These are phyloP conservation scores for Aspergillus kassunensis DNA, from an alignment of 495 filamentous ascomycete species.

Conservation along the genomic window DNA sequence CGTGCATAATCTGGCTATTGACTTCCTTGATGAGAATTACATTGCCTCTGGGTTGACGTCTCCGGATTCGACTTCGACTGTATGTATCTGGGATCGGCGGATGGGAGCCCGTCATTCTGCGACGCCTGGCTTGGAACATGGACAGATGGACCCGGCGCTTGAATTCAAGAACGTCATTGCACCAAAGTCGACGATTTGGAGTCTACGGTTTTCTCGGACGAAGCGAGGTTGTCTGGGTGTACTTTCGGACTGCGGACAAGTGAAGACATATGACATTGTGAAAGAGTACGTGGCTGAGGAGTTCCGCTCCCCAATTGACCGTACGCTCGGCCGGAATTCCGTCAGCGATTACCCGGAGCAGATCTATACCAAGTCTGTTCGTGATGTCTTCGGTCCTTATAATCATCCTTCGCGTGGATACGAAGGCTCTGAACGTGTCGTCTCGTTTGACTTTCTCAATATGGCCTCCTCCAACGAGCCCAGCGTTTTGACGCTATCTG, in stretches of 20 bases:
- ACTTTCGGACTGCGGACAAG: conserved; percentile 71
- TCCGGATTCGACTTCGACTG: conserved; percentile 57
- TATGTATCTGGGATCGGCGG: conserved; percentile 89
- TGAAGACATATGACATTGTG: conserved; percentile 67
- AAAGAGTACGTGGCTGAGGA: conserved; percentile 52
- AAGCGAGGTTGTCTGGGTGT: conserved; percentile 70
- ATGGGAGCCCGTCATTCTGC: conserved; percentile 51
- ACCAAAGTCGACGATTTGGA: conserved; percentile 60
- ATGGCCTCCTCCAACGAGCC: conserved; percentile 58
- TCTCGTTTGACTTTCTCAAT: conserved; percentile 83
- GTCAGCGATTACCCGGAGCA: conserved; percentile 39
- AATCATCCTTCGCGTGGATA: conserved; percentile 40
- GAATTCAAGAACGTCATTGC: conserved; percentile 64
- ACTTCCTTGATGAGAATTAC: conserved; percentile 87
- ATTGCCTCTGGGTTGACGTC: conserved; percentile 81
- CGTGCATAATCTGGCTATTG: conserved; percentile 86
- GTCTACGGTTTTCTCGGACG: conserved; percentile 73
- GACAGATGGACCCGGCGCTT: conserved; percentile 52
- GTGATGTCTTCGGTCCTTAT: conserved; percentile 44
- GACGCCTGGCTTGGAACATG: conserved; percentile 28
- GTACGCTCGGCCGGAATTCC: conserved; percentile 39
- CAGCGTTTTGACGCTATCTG: conserved; percentile 62
- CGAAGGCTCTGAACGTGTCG: conserved; percentile 60
- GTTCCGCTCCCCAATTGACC: conserved; percentile 37
- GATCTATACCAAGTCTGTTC: conserved; percentile 46